These are phyloP conservation scores for Multifurca ochricompacta DNA, from an alignment of 768 basidiomycete species.

Conservation along the genomic window DNA sequence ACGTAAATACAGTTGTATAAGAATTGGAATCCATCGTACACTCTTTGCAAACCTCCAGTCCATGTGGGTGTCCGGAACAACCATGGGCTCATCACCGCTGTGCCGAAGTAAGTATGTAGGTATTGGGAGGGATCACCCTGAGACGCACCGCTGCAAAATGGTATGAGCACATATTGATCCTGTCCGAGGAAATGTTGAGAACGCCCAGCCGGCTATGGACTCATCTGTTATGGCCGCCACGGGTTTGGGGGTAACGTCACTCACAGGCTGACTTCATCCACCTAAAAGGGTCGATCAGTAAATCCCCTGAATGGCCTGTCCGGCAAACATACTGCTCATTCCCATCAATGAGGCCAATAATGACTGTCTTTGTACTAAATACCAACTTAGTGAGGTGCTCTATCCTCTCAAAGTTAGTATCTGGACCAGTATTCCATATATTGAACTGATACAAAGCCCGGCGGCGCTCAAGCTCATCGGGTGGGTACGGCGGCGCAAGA, in stretches of 20 bases:
- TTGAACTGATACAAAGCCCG: constrained; percentile 90
- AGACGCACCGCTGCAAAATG: constrained; percentile 63
- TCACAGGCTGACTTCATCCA: constrained; percentile 90
- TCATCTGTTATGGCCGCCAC: background rate
- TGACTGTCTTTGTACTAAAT: constrained; percentile 81
- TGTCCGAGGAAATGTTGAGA: constrained; percentile 41
- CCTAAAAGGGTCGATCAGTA: constrained; percentile 30
- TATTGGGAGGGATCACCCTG: background rate
- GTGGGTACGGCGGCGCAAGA: constrained; percentile 74
- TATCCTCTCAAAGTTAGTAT: constrained; percentile 90
- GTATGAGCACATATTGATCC: constrained; percentile 79
- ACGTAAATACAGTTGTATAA: background rate
- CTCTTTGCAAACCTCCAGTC: constrained; percentile 90
- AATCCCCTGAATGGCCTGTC: background rate
- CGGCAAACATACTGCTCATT: constrained; percentile 59
- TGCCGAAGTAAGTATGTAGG: background rate
- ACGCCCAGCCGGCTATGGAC: constrained; percentile 38
- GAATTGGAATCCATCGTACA: constrained; percentile 36
- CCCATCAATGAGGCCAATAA: constrained; percentile 77
- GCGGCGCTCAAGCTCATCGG: constrained; percentile 74
- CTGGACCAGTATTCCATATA: constrained; percentile 78
- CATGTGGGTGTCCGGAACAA: constrained; percentile 65
- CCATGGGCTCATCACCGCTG: constrained; percentile 81
- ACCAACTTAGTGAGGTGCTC: constrained; percentile 89
- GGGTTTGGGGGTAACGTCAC: constrained; percentile 19